These are phyloP conservation scores for Mycena indigotica DNA, from an alignment of 768 basidiomycete species.

Conservation along the genomic window DNA sequence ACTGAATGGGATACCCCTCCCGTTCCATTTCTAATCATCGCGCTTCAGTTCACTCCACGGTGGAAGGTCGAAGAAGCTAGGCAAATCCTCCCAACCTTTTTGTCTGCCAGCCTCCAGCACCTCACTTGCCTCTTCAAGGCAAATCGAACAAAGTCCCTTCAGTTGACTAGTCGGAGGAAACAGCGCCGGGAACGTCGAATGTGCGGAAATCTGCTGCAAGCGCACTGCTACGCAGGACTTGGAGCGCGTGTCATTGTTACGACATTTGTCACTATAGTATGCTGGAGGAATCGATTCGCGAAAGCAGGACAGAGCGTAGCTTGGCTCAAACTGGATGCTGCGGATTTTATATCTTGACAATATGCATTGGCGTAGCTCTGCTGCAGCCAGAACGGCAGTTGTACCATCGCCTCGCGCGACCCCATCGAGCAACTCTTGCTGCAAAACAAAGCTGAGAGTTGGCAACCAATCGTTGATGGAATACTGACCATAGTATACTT, in stretches of 20 bases:
- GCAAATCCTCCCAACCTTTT: constrained; percentile 8
- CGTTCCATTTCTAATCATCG: too few species aligned
- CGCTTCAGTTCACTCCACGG: constrained; percentile 8
- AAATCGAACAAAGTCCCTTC: not conserved
- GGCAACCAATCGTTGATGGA: not conserved
- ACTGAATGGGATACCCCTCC: too few species aligned
- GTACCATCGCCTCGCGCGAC: not conserved
- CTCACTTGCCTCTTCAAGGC: not conserved
- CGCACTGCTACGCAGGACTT: not conserved
- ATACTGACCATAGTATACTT: not conserved
- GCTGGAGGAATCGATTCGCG: not conserved
- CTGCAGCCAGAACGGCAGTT: not conserved
- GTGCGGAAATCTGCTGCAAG: not conserved
- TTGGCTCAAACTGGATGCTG: not conserved
- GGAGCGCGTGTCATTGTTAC: too few species aligned
- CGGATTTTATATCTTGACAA: not conserved
- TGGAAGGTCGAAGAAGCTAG: constrained; percentile 1
- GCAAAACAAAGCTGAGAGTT: not conserved
- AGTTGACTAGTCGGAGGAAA: not conserved
- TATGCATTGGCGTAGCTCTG: constrained; percentile 3
- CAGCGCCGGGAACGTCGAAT: not conserved
- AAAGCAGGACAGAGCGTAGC: not conserved
- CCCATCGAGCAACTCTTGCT: not conserved
- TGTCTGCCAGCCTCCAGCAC: not conserved
- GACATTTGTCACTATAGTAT: not conserved